phyloP scores from a whole-genome alignment of 257 asterid genomes.

The Primulina huaijiensis region DNA sequence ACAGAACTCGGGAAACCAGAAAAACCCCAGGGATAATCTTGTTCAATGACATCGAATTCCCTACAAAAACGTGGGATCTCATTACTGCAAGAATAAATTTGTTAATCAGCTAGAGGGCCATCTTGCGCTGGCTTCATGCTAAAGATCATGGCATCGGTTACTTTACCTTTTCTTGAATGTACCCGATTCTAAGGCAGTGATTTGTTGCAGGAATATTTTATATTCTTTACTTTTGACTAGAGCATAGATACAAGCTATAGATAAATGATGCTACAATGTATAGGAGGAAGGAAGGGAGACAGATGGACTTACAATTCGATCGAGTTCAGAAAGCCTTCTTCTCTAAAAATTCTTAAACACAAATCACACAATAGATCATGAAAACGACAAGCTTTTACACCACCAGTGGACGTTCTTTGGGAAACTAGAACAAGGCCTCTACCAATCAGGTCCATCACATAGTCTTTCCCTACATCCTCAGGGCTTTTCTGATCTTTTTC shows the following conservation, averaged over 20 bases:
- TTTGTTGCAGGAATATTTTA: no score
- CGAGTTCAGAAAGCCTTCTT: conserved; percentile 10
- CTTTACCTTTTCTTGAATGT: background rate
- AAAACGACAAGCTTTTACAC: conserved; percentile 31
- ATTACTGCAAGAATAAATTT: background rate
- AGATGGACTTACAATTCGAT: conserved; percentile 15
- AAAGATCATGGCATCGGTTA: background rate
- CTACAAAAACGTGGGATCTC: background rate
- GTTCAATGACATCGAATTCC: background rate
- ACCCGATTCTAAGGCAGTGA: no score
- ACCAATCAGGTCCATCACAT: conserved; percentile 26
- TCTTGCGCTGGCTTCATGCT: background rate
- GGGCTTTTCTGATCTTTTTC: conserved; percentile 4
- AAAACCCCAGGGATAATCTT: background rate
- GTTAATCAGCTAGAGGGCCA: background rate
- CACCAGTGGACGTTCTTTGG: conserved; percentile 25
- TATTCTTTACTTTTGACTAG: no score
- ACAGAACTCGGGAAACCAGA: background rate
- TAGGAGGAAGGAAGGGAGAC: background rate
- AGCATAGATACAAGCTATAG: background rate
- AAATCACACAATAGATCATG: conserved; percentile 37
- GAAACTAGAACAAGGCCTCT: conserved; percentile 30
- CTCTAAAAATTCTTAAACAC: conserved; percentile 22
- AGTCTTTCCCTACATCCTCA: conserved; percentile 27
- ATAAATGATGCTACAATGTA: background rate